Percentiles rank a stretch among this genome's conserved stretches.
Evolutionary conservation across 257 asterid species (phyloP).

Genomic region (Euphrasia confusa): DNA sequence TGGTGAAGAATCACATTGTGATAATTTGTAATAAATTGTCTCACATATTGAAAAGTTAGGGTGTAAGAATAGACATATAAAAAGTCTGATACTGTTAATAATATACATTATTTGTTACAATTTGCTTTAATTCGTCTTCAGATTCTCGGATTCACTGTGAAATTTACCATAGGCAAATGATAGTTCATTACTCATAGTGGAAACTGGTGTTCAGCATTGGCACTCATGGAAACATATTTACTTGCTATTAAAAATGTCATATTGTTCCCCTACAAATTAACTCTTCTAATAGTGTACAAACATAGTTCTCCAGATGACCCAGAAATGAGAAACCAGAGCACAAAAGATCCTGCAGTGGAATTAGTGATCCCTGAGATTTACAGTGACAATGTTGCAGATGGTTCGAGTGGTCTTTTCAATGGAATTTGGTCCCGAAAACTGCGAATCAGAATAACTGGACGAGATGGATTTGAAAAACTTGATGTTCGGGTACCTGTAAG

Average conservation of each 20-base stretch:
- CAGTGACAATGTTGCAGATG: constrained; percentile 36
- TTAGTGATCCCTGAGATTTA: constrained; percentile 73
- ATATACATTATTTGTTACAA: constrained; percentile 11
- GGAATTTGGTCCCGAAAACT: constrained; percentile 72
- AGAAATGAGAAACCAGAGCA: constrained; percentile 34
- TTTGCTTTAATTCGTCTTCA: not conserved
- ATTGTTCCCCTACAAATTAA: constrained; percentile 31
- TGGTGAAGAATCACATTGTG: constrained; percentile 15
- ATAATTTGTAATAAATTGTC: constrained; percentile 8
- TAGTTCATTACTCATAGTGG: constrained; percentile 1
- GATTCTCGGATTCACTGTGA: not conserved
- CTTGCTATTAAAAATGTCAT: constrained; percentile 35
- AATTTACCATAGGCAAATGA: not conserved
- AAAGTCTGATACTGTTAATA: not conserved
- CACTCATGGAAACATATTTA: constrained; percentile 15
- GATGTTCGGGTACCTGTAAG: constrained; percentile 90
- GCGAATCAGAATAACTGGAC: constrained; percentile 81
- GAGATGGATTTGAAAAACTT: constrained; percentile 82
- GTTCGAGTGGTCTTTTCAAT: constrained; percentile 42
- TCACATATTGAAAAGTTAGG: constrained; percentile 11
- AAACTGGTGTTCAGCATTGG: constrained; percentile 12
- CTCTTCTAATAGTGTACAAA: constrained; percentile 31
- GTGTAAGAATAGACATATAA: not conserved
- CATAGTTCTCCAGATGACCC: constrained; percentile 29
- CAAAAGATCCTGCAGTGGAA: constrained; percentile 53